Percentiles rank a stretch among this genome's conserved stretches.
These are phyloP conservation scores for Antrodiella citrinella DNA, from an alignment of 768 basidiomycete species.

Conservation along the genomic window DNA sequence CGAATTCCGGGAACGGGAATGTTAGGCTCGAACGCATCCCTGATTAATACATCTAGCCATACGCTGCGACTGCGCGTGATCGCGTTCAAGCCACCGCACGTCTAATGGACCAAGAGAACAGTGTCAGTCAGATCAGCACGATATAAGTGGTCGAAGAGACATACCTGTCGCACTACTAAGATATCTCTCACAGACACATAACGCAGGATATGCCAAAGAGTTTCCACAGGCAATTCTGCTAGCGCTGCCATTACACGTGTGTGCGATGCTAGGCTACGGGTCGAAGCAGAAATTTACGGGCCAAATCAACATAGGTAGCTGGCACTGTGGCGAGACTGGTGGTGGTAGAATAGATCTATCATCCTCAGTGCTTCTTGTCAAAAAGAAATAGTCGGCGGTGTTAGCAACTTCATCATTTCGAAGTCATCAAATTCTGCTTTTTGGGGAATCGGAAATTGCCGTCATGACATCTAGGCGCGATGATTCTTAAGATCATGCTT, in stretches of 20 bases:
- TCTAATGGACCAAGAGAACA: no score
- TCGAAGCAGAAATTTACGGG: no score
- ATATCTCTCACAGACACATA: conserved; percentile 35
- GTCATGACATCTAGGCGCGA: no score
- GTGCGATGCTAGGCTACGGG: no score
- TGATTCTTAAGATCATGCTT: no score
- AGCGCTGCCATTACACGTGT: conserved; percentile 3
- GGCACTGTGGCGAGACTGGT: no score
- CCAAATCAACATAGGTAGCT: background rate
- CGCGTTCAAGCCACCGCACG: conserved; percentile 27
- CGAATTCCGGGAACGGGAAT: conserved; percentile 40
- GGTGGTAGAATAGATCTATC: no score
- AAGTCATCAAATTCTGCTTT: no score
- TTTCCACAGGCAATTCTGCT: conserved; percentile 37
- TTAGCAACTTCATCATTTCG: no score
- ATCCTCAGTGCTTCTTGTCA: no score
- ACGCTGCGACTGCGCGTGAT: conserved; percentile 40
- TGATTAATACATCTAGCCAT: conserved; percentile 40
- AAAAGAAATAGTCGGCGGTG: no score
- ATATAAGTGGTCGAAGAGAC: conserved; percentile 7
- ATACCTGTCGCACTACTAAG: conserved; percentile 39
- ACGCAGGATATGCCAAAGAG: conserved; percentile 36
- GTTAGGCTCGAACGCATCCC: conserved; percentile 31
- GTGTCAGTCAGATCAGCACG: background rate
- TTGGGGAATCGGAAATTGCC: no score